phyloP scores from a whole-genome alignment of 371 early-diverging fungal species.

The Mucor piriformis region DNA sequence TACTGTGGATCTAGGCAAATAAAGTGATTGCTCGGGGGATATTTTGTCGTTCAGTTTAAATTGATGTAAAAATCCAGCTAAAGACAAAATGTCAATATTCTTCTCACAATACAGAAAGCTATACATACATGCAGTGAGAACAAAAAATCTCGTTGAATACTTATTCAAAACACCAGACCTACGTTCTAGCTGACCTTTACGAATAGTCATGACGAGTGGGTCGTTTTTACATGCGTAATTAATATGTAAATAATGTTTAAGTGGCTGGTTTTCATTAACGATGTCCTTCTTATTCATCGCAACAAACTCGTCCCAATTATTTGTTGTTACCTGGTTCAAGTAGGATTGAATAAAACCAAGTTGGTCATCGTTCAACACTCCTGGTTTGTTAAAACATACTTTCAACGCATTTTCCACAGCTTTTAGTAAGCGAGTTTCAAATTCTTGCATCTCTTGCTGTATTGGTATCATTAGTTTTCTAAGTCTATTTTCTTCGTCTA shows the following conservation, averaged over 20 bases:
- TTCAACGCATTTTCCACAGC: slow-evolving; percentile 26
- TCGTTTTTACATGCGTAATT: slow-evolving; percentile 44
- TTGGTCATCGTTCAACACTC: slow-evolving; percentile 15
- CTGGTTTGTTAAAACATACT: slow-evolving; percentile 23
- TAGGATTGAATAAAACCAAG: slow-evolving; percentile 14
- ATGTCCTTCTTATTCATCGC: slow-evolving; percentile 37
- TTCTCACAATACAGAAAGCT: not conserved
- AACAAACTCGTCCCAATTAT: slow-evolving; percentile 27
- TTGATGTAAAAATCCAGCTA: slow-evolving; percentile 46
- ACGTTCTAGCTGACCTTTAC: slow-evolving; percentile 41
- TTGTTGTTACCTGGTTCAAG: slow-evolving; percentile 19
- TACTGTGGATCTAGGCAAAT: slow-evolving; percentile 30
- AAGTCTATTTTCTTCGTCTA: slow-evolving; percentile 45
- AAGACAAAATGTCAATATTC: not conserved
- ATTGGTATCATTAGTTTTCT: slow-evolving; percentile 38
- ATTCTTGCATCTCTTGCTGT: slow-evolving; percentile 29
- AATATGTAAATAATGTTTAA: slow-evolving; percentile 40
- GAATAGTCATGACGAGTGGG: slow-evolving; percentile 40
- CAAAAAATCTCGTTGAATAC: slow-evolving; percentile 34
- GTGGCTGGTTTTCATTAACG: slow-evolving; percentile 32
- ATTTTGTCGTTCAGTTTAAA: slow-evolving; percentile 41
- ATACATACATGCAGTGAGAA: slow-evolving; percentile 39
- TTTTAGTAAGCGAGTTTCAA: slow-evolving; percentile 27
- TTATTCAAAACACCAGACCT: slow-evolving; percentile 38
- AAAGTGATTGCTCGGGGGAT: slow-evolving; percentile 39